Evolutionary conservation across 176 grass and related monocot species (phyloP).

Genomic region (Chloris gayana): DNA sequence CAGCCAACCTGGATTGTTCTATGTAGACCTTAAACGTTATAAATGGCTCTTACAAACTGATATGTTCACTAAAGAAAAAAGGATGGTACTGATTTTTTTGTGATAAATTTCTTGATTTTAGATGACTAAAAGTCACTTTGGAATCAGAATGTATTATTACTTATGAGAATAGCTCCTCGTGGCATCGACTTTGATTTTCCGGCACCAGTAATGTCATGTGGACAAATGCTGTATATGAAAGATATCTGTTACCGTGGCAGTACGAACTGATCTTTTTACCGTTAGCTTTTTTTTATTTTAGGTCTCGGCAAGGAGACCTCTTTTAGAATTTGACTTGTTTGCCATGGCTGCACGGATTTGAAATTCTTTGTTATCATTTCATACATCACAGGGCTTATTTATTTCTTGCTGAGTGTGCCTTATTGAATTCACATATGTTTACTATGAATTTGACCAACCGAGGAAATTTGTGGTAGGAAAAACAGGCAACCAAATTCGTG

Average conservation of each 20-base stretch:
- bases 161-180: constrained; percentile 4
- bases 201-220: neutral
- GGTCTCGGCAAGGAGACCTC: neutral
- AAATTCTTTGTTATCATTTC: neutral
- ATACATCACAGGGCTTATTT: neutral
- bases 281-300: constrained; percentile 6
- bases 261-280: neutral
- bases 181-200: constrained; percentile 19
- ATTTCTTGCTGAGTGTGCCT: neutral
- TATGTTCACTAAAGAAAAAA: constrained; percentile 4
- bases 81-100: neutral
- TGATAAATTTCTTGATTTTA: neutral
- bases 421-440: neutral
- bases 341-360: neutral
- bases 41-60: constrained; percentile 33
- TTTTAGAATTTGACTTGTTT: constrained; percentile 15
- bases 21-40: constrained; percentile 6
- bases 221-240: neutral
- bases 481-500: neutral
- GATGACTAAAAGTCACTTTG: neutral
- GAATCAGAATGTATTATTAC: neutral
- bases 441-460: neutral
- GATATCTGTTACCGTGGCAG: neutral
- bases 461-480: neutral
- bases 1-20: constrained; percentile 30